Percentiles rank a stretch among this genome's conserved stretches.
phyloP scores from a whole-genome alignment of 352 stramenopile species.

The Peronospora farinosa region DNA sequence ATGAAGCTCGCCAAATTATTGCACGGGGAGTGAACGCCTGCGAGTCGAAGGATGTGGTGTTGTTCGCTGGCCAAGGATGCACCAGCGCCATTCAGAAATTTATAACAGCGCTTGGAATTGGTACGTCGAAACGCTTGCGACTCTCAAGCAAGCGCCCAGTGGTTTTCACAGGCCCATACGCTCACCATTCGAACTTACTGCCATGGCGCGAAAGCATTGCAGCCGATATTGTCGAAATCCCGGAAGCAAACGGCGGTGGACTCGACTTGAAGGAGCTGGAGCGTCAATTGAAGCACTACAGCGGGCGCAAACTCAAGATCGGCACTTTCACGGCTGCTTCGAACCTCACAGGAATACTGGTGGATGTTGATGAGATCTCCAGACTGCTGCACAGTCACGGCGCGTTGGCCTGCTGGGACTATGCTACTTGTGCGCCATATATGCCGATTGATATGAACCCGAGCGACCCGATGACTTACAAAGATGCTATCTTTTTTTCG shows the following conservation, averaged over 20 bases:
- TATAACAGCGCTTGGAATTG: constrained; percentile 56
- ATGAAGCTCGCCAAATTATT: constrained; percentile 93
- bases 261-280: constrained; percentile 61
- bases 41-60: constrained; percentile 87
- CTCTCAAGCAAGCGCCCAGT: constrained; percentile 48
- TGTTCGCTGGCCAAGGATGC: constrained; percentile 90
- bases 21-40: constrained; percentile 81
- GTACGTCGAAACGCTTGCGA: constrained; percentile 21
- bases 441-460: constrained; percentile 95
- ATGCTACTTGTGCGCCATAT: constrained; percentile 92
- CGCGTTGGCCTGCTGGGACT: constrained; percentile 93
- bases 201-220: constrained; percentile 90
- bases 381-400: constrained; percentile 87
- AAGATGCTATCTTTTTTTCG: constrained; percentile 94
- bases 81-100: constrained; percentile 84
- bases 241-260: constrained; percentile 40
- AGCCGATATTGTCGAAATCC: constrained; percentile 72
- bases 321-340: constrained; percentile 89
- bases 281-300: constrained; percentile 42
- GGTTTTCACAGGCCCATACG: constrained; percentile 90
- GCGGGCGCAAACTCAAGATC: constrained; percentile 56
- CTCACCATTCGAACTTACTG: constrained; percentile 97
- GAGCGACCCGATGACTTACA: constrained; percentile 38
- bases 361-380: constrained; percentile 86
- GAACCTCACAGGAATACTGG: constrained; percentile 93